phyloP scores from a whole-genome alignment of 1,139 yeast genomes.

The Lodderomyces theae region DNA sequence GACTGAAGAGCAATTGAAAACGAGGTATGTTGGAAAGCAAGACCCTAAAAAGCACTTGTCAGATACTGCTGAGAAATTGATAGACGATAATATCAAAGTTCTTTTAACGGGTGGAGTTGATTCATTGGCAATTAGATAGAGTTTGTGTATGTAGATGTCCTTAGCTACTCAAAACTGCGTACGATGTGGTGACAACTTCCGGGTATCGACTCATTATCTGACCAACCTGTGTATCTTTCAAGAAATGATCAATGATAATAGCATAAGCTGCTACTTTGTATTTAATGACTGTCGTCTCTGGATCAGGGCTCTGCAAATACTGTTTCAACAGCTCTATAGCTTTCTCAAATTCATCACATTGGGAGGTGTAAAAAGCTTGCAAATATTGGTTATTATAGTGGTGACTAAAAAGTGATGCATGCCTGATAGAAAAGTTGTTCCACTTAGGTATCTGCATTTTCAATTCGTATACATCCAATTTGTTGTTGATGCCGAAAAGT shows the following conservation, averaged over 20 bases:
- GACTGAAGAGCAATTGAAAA: constrained; percentile 83
- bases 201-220: constrained; percentile 1
- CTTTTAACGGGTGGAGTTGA: constrained; percentile 87
- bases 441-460: constrained; percentile 23
- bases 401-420: constrained; percentile 21
- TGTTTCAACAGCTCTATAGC: background rate
- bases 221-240: constrained; percentile 20
- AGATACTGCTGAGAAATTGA: constrained; percentile 79
- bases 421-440: constrained; percentile 25
- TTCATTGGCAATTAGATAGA: constrained; percentile 70
- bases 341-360: constrained; percentile 16
- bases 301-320: background rate
- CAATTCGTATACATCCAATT: constrained; percentile 13
- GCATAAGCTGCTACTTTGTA: constrained; percentile 23
- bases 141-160: background rate
- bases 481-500: constrained; percentile 21
- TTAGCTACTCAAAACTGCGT: constrained; percentile 10
- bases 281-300: constrained; percentile 4
- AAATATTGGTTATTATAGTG: constrained; percentile 4
- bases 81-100: constrained; percentile 88
- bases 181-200: constrained; percentile 13
- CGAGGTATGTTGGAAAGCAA: constrained; percentile 96
- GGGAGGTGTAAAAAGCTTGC: constrained; percentile 15
- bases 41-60: constrained; percentile 97
- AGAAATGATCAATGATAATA: constrained; percentile 18